These are phyloP conservation scores for Eutrema salsugineum DNA, from an alignment of 441 rosid species.

Conservation along the genomic window DNA sequence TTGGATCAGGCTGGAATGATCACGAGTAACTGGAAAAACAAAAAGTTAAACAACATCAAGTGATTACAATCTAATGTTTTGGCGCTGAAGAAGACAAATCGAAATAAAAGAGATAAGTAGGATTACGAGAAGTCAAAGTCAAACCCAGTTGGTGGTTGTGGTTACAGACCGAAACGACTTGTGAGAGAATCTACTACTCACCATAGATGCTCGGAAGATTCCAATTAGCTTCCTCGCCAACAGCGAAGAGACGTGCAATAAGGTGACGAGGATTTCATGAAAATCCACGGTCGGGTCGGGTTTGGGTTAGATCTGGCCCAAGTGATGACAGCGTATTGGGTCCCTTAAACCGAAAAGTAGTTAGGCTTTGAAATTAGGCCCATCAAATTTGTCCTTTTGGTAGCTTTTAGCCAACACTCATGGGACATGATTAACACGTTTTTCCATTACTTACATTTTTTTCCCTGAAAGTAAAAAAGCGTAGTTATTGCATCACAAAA, in stretches of 20 bases:
- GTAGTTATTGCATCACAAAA: not conserved
- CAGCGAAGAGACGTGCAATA: constrained; percentile 24
- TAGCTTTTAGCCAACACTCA: not conserved
- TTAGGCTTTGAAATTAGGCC: constrained; percentile 11
- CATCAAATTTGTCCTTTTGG: constrained; percentile 5
- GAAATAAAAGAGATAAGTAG: not conserved
- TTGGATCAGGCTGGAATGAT: constrained; percentile 3
- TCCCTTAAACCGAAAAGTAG: not conserved
- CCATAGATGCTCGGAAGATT: constrained; percentile 27
- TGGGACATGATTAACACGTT: constrained; percentile 1
- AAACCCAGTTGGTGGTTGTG: not conserved
- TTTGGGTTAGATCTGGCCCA: not conserved
- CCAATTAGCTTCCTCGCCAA: constrained; percentile 8
- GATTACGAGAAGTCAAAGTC: constrained; percentile 3
- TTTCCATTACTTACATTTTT: not conserved
- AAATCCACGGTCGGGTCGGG: not conserved
- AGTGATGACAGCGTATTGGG: not conserved
- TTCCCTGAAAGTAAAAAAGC: not conserved
- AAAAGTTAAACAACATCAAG: not conserved
- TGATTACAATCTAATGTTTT: not conserved
- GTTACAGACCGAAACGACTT: not conserved
- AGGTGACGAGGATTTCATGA: not conserved
- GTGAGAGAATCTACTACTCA: constrained; percentile 22
- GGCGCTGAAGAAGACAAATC: not conserved
- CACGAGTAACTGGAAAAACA: not conserved